phyloP scores from a whole-genome alignment of 2,329 filamentous ascomycete species.

The Trichoderma harzianum region DNA sequence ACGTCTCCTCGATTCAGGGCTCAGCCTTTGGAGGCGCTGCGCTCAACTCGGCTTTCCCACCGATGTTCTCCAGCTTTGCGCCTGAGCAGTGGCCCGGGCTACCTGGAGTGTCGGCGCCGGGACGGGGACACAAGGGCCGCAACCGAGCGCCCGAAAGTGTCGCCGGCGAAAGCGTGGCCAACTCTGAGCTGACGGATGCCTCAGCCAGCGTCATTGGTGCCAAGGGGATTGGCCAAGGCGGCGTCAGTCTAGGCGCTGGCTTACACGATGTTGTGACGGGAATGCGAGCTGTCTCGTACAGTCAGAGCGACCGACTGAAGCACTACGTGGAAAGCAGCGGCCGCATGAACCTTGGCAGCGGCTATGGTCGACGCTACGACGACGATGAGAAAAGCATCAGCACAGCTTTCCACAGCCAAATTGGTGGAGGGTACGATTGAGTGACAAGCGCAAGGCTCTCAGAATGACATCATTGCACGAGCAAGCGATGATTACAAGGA shows the following conservation, averaged over 20 bases:
- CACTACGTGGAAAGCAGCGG: slow-evolving; percentile 88
- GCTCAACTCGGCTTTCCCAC: slow-evolving; percentile 72
- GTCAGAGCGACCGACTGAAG: slow-evolving; percentile 72
- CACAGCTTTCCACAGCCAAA: slow-evolving; percentile 93
- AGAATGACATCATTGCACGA: slow-evolving; percentile 20
- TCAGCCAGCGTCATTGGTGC: slow-evolving; percentile 74
- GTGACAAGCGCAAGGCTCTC: slow-evolving; percentile 20
- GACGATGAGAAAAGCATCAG: slow-evolving; percentile 96
- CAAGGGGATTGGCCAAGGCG: slow-evolving; percentile 75
- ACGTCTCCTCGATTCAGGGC: slow-evolving; percentile 93
- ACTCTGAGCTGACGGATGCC: slow-evolving; percentile 83
- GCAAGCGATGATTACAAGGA: slow-evolving; percentile 29
- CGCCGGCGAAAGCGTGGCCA: slow-evolving; percentile 88
- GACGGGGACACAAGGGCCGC: slow-evolving; percentile 66
- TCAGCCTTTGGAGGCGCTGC: slow-evolving; percentile 83
- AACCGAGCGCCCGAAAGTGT: slow-evolving; percentile 71
- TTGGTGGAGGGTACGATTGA: slow-evolving; percentile 63
- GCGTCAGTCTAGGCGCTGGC: slow-evolving; percentile 80
- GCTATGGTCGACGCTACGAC: slow-evolving; percentile 70
- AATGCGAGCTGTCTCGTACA: slow-evolving; percentile 58
- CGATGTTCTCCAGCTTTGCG: slow-evolving; percentile 92
- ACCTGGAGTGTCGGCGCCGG: slow-evolving; percentile 55
- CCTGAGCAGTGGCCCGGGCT: slow-evolving; percentile 85
- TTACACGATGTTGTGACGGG: slow-evolving; percentile 70
- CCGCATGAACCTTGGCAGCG: slow-evolving; percentile 63